Evolutionary conservation across 495 filamentous ascomycete genomes (phyloP), one percentile per base, ranked within the genome.

Genomic region (Bacidia rubella): DNA sequence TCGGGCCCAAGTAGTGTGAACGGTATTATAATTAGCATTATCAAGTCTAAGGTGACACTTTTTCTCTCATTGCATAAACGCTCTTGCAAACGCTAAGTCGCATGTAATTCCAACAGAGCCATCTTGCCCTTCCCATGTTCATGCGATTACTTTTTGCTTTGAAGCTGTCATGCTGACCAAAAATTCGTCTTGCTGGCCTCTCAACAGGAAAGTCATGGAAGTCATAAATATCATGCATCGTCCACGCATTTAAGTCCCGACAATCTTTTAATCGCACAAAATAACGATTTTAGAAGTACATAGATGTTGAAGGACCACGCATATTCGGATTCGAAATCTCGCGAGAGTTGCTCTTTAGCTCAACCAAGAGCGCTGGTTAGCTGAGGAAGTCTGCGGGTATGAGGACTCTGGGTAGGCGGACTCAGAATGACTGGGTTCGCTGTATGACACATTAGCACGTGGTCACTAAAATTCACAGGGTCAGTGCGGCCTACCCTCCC

Each of bases 401-500:
- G 29, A 7, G 5, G 29, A 5, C 15, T 35, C 29, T 5, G 29
- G 29, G 29, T 35, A 35, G 29, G 29, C 15, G 5, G 15, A 5
- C 27, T 54, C 52, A 20, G 42, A 19, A 27, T 54, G 38, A 17
- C 20, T 39, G 9, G 42, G 17, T 20, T 49, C 39, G 32, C 55
- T 57, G 46, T 15, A 40, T 19, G 20, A n/a, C 20, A 2, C 12
- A 29, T 59, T 49, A 55, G 49, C 9, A 29, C 38, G 47, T 39
- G 22, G 12, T n/a, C 29, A 40, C 35, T 59, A 42, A 53, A 15
- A 17, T 58, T 43, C 50, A 53, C 10, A 44, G 20, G 21, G 10
- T 20, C 44, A 44, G 52, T 39, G 41, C 11, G 39, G 57, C 57
- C 26, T 29, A 62, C 57, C 57, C 54, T 40, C 55, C 58, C 27